phyloP scores from a whole-genome alignment of 768 basidiomycete genomes.

The Ephemerocybe angulata region DNA sequence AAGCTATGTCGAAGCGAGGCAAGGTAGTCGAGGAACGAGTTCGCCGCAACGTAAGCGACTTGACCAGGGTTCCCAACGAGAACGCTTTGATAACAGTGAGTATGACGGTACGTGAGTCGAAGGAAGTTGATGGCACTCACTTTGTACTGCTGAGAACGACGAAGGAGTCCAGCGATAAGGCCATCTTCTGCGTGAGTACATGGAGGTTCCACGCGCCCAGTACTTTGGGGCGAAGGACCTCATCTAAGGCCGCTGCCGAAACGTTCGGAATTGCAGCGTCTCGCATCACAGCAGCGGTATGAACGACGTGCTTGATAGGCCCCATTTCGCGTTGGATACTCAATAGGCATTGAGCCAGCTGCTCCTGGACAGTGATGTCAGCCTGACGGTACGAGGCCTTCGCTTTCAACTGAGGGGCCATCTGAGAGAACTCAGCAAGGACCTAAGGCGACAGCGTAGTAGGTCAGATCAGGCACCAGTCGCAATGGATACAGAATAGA shows the following conservation, averaged over 20 bases:
- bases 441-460: conserved; percentile 18
- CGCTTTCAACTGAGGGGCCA: conserved; percentile 11
- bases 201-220: conserved; percentile 32
- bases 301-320: conserved; percentile 25
- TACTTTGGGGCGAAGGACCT: conserved; percentile 26
- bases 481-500: background rate
- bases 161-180: conserved; percentile 26
- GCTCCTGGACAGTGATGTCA: conserved; percentile 21
- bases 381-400: conserved; percentile 23
- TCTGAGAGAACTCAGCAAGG: conserved; percentile 12
- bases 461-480: no score
- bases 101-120: background rate
- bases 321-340: conserved; percentile 18
- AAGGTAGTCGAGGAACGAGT: conserved; percentile 28
- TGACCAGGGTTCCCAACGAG: conserved; percentile 27
- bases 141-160: conserved; percentile 29
- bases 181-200: conserved; percentile 22
- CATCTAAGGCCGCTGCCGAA: conserved; percentile 19
- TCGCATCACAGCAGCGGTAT: conserved; percentile 25
- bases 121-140: conserved; percentile 16
- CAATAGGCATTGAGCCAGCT: conserved; percentile 19
- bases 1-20: conserved; percentile 24
- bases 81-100: conserved; percentile 16
- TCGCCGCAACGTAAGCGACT: conserved; percentile 26
- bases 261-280: conserved; percentile 23